These are phyloP conservation scores for Colletotrichum somersetense DNA, from an alignment of 2,329 filamentous ascomycete genomes.

Conservation along the genomic window DNA sequence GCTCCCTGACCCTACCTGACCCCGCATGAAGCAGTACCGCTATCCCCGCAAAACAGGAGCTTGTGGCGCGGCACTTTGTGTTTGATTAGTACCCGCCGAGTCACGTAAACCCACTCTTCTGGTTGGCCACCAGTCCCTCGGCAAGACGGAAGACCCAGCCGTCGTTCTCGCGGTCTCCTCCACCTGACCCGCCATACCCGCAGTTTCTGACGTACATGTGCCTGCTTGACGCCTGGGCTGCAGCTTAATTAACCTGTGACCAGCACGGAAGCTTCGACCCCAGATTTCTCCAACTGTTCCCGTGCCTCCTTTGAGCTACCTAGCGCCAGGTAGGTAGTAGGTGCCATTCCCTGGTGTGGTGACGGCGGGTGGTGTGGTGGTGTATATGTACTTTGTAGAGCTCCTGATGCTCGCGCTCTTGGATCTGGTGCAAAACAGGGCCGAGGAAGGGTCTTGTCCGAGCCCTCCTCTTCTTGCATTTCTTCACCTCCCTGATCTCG, in stretches of 20 bases:
- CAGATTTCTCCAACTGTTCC: slow-evolving; percentile 38
- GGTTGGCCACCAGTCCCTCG: neutral
- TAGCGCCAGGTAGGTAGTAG: too few species aligned
- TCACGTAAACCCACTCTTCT: neutral
- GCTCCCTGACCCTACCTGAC: slow-evolving; percentile 2
- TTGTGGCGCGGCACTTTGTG: slow-evolving; percentile 29
- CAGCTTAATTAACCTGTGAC: slow-evolving; percentile 23
- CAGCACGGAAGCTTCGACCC: slow-evolving; percentile 24
- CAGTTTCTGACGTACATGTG: slow-evolving; percentile 28
- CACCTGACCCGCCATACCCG: slow-evolving; percentile 30
- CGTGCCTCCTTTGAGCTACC: slow-evolving; percentile 8
- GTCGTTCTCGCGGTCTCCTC: slow-evolving; percentile 11
- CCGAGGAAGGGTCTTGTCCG: slow-evolving; percentile 8
- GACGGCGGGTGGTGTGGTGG: neutral
- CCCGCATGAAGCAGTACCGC: slow-evolving; percentile 30
- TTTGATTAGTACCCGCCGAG: slow-evolving; percentile 28
- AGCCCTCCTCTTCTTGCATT: slow-evolving; percentile 2
- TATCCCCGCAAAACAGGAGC: slow-evolving; percentile 19
- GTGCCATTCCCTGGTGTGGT: neutral
- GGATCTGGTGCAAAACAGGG: slow-evolving; percentile 15
- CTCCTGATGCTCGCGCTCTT: slow-evolving; percentile 2
- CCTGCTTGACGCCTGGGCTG: slow-evolving; percentile 1
- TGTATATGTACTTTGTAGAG: neutral
- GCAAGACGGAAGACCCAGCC: slow-evolving; percentile 17
- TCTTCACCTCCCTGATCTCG: neutral